Evolutionary conservation across 768 basidiomycete species (phyloP), one percentile per base, ranked within the genome.

Genomic region (Agrocybe pediades): DNA sequence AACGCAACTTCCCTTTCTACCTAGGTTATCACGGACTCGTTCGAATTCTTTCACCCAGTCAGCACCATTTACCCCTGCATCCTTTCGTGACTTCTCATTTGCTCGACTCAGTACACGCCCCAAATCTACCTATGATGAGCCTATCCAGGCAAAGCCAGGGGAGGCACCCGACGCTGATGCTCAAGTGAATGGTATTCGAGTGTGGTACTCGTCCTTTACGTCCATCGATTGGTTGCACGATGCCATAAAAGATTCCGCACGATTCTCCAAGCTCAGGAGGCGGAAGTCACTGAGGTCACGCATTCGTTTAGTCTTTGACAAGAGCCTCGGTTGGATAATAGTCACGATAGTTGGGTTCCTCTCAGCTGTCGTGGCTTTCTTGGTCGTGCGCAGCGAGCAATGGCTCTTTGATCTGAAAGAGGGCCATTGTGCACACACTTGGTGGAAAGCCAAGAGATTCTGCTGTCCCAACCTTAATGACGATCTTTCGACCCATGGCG

Each of bases 161-260:
- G 68, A 64, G 40, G 80, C 75, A 6, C 67, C 75, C 16, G 83
- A 81, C 41, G 67, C 78, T 16, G 87, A 85, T 52, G 77, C 84
- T 26, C 85, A 83, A 63, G 84, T 85, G 45, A 96, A 96, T 60
- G 95, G 95, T 29, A 86, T 92, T 52, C 87, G 92, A 23, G 91
- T 94, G 27, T 91, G 88, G 92, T 94, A 93, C 68, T 86, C 88
- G 9, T 91, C 90, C 2, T 96, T 87, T 73, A 86, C 91, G 0
- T 93, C 90, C 17, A 88, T 96, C 52, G 95, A 98, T 70, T 98
- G 95, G 96, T 76, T 98, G 49, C 96, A 98, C 63, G 96, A 98
- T 73, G 83, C 92, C 36, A 92, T 98, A 75, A 95, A 97, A 69
- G 93, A 96, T 65, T 92, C 93, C 0, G 82, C 83, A 7, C 88